Evolutionary conservation across 768 basidiomycete genomes (phyloP), one percentile per base, ranked within the genome.

Genomic region (Goffeauzyma gilvescens): DNA sequence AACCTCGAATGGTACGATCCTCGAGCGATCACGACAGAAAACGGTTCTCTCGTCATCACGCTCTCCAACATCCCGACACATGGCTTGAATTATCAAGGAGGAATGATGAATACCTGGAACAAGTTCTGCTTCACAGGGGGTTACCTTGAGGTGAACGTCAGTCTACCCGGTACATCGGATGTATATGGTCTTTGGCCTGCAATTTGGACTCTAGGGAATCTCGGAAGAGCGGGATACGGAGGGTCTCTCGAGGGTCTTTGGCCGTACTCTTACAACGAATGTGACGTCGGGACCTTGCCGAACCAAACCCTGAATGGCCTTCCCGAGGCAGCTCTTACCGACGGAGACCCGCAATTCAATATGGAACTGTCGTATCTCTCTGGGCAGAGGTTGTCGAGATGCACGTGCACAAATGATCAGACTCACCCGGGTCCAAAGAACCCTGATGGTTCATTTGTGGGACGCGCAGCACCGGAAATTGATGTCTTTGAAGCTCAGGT

Each of bases 241-340:
- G 62, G 56, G 7, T 41, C 53, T 9, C 48, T 45, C 25, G 59
- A 61, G 28, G 62, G 62, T 1, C 32, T 58, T 41, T 66, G 65
- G 65, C 65, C 65, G 10, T 66, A 66, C 41, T 54, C 55, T 15
- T 66, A 66, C 45, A 58, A 65, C 32, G 66, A 71, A 9, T 93
- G 90, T 53, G 89, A 96, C 58, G 68, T 89, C n/a, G 90, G 90
- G n/a, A 87, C 87, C 1, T 69, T 74, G 14, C 63, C 72, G 6
- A 96, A 95, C 60, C 89, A 95, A 62, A 67, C 83, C 1, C 35
- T 74, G 32, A 71, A 78, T 45, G 76, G 75, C 1, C 58, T 58
- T 34, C 87, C 87, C 1, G 42, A 51, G 9, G 71, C 76, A 3
- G 77, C 82, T 5, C 66, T 71, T 5, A 65, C 65, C 14, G 69